phyloP scores from a whole-genome alignment of 176 grass and related monocot species.

The Sorghum bicolor region DNA sequence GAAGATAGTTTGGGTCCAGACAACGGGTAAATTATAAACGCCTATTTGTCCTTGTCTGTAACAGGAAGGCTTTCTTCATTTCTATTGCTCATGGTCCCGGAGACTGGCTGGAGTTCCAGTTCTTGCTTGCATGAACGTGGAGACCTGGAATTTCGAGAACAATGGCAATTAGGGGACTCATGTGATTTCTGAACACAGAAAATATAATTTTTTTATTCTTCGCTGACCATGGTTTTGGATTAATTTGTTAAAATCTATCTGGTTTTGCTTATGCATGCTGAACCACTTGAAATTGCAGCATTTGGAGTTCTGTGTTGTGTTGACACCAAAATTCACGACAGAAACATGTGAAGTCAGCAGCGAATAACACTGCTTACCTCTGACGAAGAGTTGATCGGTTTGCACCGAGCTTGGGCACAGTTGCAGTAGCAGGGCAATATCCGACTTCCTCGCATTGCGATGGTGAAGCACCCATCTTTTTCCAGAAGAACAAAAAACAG shows the following conservation, averaged over 20 bases:
- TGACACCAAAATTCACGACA: not conserved
- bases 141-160: not conserved
- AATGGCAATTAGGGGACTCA: not conserved
- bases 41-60: conserved; percentile 31
- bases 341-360: not conserved
- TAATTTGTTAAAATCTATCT: not conserved
- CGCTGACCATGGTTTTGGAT: not conserved
- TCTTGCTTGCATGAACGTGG: conserved; percentile 18
- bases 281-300: not conserved
- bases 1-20: not conserved
- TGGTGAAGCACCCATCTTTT: conserved; percentile 14
- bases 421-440: conserved; percentile 2
- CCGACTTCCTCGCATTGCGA: not conserved
- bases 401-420: not conserved
- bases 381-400: conserved; percentile 11
- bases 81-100: not conserved
- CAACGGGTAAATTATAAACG: not conserved
- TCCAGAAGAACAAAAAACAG: not conserved
- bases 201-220: not conserved
- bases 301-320: not conserved
- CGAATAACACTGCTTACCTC: conserved; percentile 18
- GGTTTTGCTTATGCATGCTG: not conserved
- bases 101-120: conserved; percentile 35
- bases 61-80: not conserved
- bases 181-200: not conserved